Conservation (phyloP, 805 yeast genomes). For the Candida boleticola region DNA sequence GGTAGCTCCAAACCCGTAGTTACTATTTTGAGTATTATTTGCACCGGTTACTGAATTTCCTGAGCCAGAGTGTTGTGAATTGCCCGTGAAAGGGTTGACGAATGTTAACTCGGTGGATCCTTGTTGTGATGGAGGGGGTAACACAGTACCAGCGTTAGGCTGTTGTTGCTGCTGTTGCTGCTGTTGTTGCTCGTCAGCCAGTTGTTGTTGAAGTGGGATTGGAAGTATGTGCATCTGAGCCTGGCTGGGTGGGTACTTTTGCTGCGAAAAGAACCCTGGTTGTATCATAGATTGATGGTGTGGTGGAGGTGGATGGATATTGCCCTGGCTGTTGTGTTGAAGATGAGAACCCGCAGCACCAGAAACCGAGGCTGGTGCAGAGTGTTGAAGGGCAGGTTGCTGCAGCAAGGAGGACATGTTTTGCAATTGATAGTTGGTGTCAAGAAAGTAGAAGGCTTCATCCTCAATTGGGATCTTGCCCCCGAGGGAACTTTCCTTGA, state of each 20-base stretch:
- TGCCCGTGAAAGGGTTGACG: constrained; percentile 5
- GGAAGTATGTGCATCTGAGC: constrained; percentile 5
- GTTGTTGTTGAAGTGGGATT: constrained; percentile 3
- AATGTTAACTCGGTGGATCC: constrained; percentile 1
- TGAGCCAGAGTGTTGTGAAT: background rate
- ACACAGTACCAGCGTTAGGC: constrained; percentile 1
- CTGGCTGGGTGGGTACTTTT: constrained; percentile 4
- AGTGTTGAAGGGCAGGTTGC: background rate
- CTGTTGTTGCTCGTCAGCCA: constrained; percentile 2
- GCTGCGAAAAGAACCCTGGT: constrained; percentile 4
- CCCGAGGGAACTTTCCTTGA: constrained; percentile 59
- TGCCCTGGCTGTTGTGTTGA: constrained; percentile 1
- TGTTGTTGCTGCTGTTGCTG: constrained; percentile 8
- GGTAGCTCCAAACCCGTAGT: constrained; percentile 1
- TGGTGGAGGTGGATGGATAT: constrained; percentile 1
- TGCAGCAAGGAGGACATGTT: constrained; percentile 32
- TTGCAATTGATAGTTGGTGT: constrained; percentile 41
- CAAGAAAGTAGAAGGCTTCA: constrained; percentile 49
- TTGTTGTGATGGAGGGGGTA: background rate
- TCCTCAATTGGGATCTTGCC: constrained; percentile 51
- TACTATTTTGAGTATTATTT: background rate
- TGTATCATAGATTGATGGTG: constrained; percentile 7
- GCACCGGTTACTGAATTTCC: background rate
- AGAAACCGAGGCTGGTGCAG: background rate
- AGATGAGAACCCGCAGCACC: constrained; percentile 1